phyloP scores from a whole-genome alignment of 2,329 filamentous ascomycete species.

The Hirsutella minnesotensis region DNA sequence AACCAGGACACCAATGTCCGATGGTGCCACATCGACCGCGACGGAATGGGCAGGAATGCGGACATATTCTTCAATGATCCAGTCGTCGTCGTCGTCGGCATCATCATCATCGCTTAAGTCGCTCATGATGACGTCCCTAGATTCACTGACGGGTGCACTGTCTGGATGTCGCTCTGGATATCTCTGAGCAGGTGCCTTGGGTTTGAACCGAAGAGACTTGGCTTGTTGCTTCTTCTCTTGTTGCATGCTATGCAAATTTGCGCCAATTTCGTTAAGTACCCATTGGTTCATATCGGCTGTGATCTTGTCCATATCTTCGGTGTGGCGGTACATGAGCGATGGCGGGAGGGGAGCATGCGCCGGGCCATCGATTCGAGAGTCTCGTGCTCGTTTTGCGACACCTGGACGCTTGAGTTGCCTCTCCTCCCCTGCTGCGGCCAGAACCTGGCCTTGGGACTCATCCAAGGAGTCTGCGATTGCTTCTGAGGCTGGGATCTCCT shows the following conservation, averaged over 20 bases:
- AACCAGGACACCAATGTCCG: conserved; percentile 43
- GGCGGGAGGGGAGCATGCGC: conserved; percentile 17
- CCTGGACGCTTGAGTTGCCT: conserved; percentile 23
- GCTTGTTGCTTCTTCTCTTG: conserved; percentile 23
- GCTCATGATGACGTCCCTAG: conserved; percentile 21
- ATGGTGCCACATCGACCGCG: conserved; percentile 30
- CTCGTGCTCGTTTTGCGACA: conserved; percentile 13
- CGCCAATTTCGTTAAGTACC: conserved; percentile 45
- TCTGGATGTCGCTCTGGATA: conserved; percentile 45
- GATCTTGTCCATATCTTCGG: conserved; percentile 35
- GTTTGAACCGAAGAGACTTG: conserved; percentile 34
- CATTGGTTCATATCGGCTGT: conserved; percentile 45
- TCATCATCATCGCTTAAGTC: conserved; percentile 25
- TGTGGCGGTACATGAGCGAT: conserved; percentile 21
- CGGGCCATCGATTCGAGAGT: conserved; percentile 10
- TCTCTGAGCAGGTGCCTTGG: conserved; percentile 41
- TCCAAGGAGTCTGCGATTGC: background rate
- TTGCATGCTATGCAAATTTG: conserved; percentile 36
- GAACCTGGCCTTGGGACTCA: conserved; percentile 1
- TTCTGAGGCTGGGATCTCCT: conserved; percentile 5
- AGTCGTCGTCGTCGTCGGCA: conserved; percentile 42
- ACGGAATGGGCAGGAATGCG: conserved; percentile 44
- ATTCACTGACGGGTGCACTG: background rate
- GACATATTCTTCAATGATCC: conserved; percentile 53
- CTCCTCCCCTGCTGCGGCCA: conserved; percentile 8